A percentile compares a stretch with the other conserved stretches of the same genome.
Evolutionary conservation across 495 filamentous ascomycete genomes (phyloP).

Genomic region (Xylaria nigripes): DNA sequence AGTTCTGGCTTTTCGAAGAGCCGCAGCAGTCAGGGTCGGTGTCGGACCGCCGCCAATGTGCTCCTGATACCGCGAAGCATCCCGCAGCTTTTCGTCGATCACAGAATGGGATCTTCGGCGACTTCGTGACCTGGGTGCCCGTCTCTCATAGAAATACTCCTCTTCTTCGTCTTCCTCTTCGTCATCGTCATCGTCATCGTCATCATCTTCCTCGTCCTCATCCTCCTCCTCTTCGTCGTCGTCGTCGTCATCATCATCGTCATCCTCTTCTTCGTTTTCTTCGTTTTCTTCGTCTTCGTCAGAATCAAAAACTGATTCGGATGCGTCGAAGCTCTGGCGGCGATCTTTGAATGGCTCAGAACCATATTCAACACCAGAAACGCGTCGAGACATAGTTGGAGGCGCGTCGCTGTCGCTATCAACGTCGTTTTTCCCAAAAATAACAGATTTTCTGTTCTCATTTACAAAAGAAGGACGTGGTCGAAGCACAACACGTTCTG

Average conservation of each 20-base stretch:
- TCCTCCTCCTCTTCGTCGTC: background rate
- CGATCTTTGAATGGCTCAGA: slow-evolving; percentile 18
- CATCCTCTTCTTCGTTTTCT: slow-evolving; percentile 1
- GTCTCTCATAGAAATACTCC: slow-evolving; percentile 1
- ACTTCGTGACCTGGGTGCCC: slow-evolving; percentile 14
- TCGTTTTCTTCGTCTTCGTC: slow-evolving; percentile 9
- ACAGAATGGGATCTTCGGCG: slow-evolving; percentile 24
- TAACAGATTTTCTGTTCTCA: slow-evolving; percentile 24
- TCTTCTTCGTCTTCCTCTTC: background rate
- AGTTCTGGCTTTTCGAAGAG: slow-evolving; percentile 38
- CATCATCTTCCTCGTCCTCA: background rate
- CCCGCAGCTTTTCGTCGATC: slow-evolving; percentile 43
- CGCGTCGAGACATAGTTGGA: slow-evolving; percentile 14
- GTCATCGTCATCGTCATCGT: background rate
- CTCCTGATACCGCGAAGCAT: slow-evolving; percentile 44
- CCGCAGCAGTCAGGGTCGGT: slow-evolving; percentile 42
- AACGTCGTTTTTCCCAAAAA: slow-evolving; percentile 31
- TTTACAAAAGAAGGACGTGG: slow-evolving; percentile 27
- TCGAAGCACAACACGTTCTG: slow-evolving; percentile 27
- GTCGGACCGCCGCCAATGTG: slow-evolving; percentile 36
- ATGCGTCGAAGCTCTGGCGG: slow-evolving; percentile 19
- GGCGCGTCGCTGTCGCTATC: slow-evolving; percentile 25
- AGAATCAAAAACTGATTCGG: slow-evolving; percentile 18
- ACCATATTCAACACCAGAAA: slow-evolving; percentile 22
- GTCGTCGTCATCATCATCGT: background rate